These are phyloP conservation scores for Macrolepiota dolichaula DNA, from an alignment of 768 basidiomycete genomes.

Conservation along the genomic window DNA sequence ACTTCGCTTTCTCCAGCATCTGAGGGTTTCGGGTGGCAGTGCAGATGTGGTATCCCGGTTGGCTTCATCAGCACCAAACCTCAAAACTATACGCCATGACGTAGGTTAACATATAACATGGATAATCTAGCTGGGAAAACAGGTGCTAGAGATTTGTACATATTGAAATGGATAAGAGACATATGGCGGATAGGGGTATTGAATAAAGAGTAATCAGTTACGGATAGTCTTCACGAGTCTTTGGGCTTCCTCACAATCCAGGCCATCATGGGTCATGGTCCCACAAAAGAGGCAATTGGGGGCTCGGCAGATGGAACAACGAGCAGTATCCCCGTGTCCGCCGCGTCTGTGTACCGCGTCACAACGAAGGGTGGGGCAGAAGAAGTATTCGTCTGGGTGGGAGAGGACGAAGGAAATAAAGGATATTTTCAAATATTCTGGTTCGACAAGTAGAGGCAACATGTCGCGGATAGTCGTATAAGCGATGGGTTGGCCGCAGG, in stretches of 20 bases:
- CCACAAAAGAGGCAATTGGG: constrained; percentile 27
- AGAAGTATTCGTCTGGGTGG: constrained; percentile 38
- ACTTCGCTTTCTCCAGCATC: constrained; percentile 7
- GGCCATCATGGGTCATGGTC: constrained; percentile 24
- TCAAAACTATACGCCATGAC: neutral
- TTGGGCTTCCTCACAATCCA: constrained; percentile 17
- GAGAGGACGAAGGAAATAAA: constrained; percentile 42
- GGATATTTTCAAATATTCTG: constrained; percentile 34
- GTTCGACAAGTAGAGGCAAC: constrained; percentile 34
- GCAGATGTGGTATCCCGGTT: constrained; percentile 6
- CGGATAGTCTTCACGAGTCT: neutral
- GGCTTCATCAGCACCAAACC: neutral
- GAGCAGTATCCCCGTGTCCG: constrained; percentile 20
- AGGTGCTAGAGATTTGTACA: neutral
- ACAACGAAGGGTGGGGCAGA: constrained; percentile 55
- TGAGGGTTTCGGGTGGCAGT: constrained; percentile 10
- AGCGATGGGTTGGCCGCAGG: constrained; percentile 34
- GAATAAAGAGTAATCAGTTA: neutral
- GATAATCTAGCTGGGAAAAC: neutral
- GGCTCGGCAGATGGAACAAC: constrained; percentile 22
- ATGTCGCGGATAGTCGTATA: constrained; percentile 35
- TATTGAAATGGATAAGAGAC: neutral
- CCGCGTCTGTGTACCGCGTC: constrained; percentile 38
- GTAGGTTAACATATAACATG: neutral
- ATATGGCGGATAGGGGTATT: neutral